Evolutionary conservation across 2,329 filamentous ascomycete genomes (phyloP), one percentile per base, ranked within the genome.

Genomic region (Penicillium fuscoglaucum): DNA sequence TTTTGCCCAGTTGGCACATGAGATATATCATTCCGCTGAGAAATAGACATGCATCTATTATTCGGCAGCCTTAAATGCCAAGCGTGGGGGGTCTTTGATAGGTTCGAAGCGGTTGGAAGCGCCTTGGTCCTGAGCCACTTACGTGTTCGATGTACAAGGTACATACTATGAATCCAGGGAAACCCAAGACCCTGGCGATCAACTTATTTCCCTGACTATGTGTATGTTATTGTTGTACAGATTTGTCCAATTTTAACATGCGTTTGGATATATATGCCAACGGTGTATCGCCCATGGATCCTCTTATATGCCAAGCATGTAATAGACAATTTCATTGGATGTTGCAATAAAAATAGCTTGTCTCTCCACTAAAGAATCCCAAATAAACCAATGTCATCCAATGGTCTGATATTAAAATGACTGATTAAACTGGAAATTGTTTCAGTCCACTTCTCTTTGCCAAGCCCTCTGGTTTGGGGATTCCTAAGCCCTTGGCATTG

Each of bases 1-100:
- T 46, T 84, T 83, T 71, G 82, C 82, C 2, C 73, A 78, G 64
- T 66, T 73, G 26, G 82, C 82, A 17, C 82, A 84, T 68, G 71
- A 74, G 52, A 68, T 77, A 39, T 83, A 79, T 61, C 82, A 84
- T 70, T 66, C 66, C 19, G 19, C 19, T 7, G 62, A 21, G 9
- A 24, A 26, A 29, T 44, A 17, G 29, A 19, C 4, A 33, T 15
- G 7, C 15, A 52, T 24, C n/a, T 17, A 10, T 45, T 52, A 56
- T 57, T 57, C 40, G 54, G 54, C n/a, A 59, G 55, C 41, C 59
- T 52, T 51, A 9, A 31, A 35, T 57, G 52, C 52, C 55, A 58
- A 58, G 55, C 24, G 19, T 15, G 10, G 19, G n/a, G 12, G 15
- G 5, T 13, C 4, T 33, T 52, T 53, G 9, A 45, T 44, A 44